These are phyloP conservation scores for Monsonia emarginata DNA, from an alignment of 441 rosid species.

Conservation along the genomic window DNA sequence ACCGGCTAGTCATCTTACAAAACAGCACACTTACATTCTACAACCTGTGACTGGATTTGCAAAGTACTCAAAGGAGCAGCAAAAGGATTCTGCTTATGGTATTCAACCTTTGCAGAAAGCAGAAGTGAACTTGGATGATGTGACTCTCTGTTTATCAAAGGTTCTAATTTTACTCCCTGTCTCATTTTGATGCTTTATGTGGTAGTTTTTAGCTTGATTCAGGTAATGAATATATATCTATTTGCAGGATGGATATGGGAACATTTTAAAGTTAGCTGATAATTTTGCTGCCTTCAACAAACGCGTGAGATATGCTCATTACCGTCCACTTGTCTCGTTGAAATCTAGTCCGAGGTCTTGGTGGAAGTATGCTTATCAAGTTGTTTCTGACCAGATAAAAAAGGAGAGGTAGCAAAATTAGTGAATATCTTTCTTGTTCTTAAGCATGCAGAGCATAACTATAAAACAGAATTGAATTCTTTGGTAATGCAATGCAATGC, in stretches of 20 bases:
- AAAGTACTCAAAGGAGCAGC: constrained; percentile 52
- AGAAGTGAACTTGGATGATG: constrained; percentile 78
- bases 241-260: constrained; percentile 81
- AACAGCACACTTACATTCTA: constrained; percentile 66
- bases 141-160: constrained; percentile 91
- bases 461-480: background rate
- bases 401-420: constrained; percentile 56
- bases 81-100: constrained; percentile 33
- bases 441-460: background rate
- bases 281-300: constrained; percentile 83
- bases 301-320: constrained; percentile 83
- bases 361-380: constrained; percentile 93
- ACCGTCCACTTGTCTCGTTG: constrained; percentile 69
- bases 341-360: constrained; percentile 67
- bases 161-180: constrained; percentile 28
- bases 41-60: constrained; percentile 96
- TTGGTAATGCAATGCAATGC: background rate
- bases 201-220: constrained; percentile 18
- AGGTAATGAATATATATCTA: constrained; percentile 16
- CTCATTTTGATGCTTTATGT: constrained; percentile 14
- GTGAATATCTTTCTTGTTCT: background rate
- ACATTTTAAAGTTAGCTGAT: constrained; percentile 82
- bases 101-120: constrained; percentile 74
- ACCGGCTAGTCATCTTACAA: constrained; percentile 52
- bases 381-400: constrained; percentile 78